These are phyloP conservation scores for Camillea tinctor DNA, from an alignment of 2,329 filamentous ascomycete genomes.

Conservation along the genomic window DNA sequence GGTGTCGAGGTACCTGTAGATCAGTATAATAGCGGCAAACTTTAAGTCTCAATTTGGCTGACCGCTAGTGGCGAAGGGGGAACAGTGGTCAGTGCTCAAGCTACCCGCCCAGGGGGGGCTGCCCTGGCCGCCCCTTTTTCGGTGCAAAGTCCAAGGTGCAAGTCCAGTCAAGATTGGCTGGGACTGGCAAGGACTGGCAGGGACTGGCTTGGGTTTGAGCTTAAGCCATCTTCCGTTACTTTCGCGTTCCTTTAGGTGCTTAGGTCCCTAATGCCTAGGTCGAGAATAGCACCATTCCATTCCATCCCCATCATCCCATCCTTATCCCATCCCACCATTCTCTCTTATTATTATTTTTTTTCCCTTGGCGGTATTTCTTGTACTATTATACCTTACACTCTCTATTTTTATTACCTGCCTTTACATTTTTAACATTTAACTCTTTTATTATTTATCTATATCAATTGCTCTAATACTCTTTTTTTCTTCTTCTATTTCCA, in stretches of 20 bases:
- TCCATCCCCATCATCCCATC: neutral
- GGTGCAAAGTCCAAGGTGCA: too few species aligned
- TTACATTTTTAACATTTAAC: too few species aligned
- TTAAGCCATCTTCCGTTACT: neutral
- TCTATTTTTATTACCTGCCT: neutral
- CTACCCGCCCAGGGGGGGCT: too few species aligned
- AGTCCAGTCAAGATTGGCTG: neutral
- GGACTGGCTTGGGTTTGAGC: neutral
- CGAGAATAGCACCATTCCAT: neutral
- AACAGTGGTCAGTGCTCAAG: slow-evolving; percentile 2
- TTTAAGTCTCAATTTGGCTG: slow-evolving; percentile 17
- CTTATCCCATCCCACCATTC: neutral
- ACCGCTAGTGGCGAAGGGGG: neutral
- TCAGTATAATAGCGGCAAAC: slow-evolving; percentile 5
- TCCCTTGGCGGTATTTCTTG: neutral
- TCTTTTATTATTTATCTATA: neutral
- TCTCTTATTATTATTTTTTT: too few species aligned
- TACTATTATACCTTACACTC: neutral
- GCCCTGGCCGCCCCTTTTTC: neutral
- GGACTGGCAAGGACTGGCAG: neutral
- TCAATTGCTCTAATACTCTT: neutral
- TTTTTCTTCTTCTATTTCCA: too few species aligned
- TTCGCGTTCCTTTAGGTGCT: too few species aligned
- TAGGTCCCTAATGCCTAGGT: too few species aligned
- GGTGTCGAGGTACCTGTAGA: neutral